Base-by-base conservation (phyloP, 495 filamentous ascomycete species). In the Penicillium paxilli region DNA sequence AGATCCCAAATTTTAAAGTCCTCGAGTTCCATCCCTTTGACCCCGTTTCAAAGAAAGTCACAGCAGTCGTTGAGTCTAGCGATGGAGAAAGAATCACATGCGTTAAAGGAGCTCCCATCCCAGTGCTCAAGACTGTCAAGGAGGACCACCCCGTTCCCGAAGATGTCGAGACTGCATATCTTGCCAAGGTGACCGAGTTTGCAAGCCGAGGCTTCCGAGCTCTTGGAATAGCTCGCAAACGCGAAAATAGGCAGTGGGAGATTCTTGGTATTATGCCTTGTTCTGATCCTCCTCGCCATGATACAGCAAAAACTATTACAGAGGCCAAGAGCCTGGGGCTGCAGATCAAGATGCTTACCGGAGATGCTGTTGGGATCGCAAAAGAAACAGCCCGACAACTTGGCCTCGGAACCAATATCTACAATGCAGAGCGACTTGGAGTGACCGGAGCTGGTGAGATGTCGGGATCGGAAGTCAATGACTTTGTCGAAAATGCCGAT, bases 321-420 rank as follows among this genome's bases (percentile, higher is more conserved):
- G 91, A 96, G 76, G 92, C 92, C 62, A 88, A 92, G 78, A 79
- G 78, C 51, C 84, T 96, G 47, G 92, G 92, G 74, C 78, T 96
- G 40, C 87, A 85, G 52, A 90, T 96, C 73, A 96, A 96, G 79
- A 96, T 96, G 90, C 85, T 96, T 76, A 96, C 92, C 70, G 92
- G 92, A 79, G 92, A 96, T 74, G 89, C 92, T 49, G 90, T 96
- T 63, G 91, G 88, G 71, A 96, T 96, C 72, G 91, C 92, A 64
- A 84, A 87, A 72, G 91, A 96, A 71, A 95, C 91, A 59, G 92
- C 89, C 32, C 89, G 90, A 66, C 87, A 91, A 73, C 84, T 96
- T 50, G 90, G 91, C 77, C 84, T 96, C 47, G 92, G 92, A 62
- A 94, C 90, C 50, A 96, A 96, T 73, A 86, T 96, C 58, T 96